These are phyloP conservation scores for Fusarium temperatum DNA, from an alignment of 2,329 filamentous ascomycete species.

Conservation along the genomic window DNA sequence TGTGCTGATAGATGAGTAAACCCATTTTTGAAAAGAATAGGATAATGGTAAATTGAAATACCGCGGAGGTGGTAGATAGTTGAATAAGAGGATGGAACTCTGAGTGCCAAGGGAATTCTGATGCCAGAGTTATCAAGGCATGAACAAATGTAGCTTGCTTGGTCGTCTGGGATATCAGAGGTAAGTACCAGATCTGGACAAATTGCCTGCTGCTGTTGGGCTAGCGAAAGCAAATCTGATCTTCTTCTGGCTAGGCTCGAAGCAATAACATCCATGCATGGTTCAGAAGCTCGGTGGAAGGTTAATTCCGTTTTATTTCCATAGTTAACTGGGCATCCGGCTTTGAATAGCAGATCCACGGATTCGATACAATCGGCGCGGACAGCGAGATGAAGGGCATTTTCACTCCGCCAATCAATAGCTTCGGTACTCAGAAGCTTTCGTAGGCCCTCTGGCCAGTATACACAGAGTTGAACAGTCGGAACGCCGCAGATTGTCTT, in stretches of 20 bases:
- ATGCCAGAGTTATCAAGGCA: background rate
- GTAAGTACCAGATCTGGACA: background rate
- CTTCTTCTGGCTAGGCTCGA: background rate
- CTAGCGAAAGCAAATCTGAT: background rate
- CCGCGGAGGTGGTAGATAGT: accelerated
- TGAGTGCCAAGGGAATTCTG: accelerated
- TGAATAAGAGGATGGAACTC: background rate
- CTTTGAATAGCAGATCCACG: accelerated
- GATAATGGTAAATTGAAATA: background rate
- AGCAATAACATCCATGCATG: background rate
- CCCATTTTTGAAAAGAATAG: background rate
- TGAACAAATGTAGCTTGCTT: background rate
- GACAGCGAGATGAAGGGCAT: too few species aligned
- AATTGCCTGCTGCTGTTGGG: accelerated
- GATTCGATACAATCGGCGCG: accelerated
- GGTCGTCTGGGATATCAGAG: accelerated
- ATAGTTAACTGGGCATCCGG: background rate
- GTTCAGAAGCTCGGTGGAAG: accelerated
- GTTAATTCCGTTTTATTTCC: accelerated
- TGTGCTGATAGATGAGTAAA: accelerated
- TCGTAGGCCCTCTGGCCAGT: background rate
- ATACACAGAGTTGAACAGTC: too few species aligned
- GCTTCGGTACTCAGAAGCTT: accelerated
- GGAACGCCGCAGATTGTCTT: too few species aligned
- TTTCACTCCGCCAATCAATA: too few species aligned